phyloP scores from a whole-genome alignment of 1,139 yeast genomes.

The Yamadazyma atlantica region DNA sequence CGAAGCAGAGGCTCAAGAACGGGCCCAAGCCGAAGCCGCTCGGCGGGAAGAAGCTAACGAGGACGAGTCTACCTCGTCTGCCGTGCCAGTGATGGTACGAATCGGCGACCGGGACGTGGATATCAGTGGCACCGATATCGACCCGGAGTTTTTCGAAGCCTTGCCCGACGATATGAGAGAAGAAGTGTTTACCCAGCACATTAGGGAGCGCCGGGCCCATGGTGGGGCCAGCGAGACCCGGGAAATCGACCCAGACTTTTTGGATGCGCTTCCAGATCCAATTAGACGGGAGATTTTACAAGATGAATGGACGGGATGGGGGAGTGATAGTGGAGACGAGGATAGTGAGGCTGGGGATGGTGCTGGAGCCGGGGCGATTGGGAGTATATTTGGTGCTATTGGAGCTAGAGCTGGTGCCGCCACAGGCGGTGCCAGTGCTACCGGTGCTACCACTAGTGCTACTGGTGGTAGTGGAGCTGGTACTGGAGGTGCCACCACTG shows the following conservation, averaged over 20 bases:
- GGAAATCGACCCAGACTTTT: conserved; percentile 79
- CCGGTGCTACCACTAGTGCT: too few relatives aligned
- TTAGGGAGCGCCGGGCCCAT: conserved; percentile 64
- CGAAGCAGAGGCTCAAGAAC: conserved; percentile 32
- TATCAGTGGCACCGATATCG: conserved; percentile 87
- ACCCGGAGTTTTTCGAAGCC: conserved; percentile 87
- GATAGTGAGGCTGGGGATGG: too few relatives aligned
- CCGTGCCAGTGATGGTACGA: conserved; percentile 67
- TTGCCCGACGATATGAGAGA: conserved; percentile 92
- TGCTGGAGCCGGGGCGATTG: too few relatives aligned
- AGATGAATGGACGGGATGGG: conserved; percentile 58
- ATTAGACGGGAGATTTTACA: conserved; percentile 72
- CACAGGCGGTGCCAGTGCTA: too few relatives aligned
- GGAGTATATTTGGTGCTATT: too few relatives aligned
- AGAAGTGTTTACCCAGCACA: conserved; percentile 86
- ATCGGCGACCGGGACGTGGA: conserved; percentile 83
- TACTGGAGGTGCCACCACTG: too few relatives aligned
- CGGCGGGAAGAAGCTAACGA: too few relatives aligned
- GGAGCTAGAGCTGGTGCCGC: conserved; percentile 5
- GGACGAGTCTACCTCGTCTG: too few relatives aligned
- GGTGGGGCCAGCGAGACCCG: conserved; percentile 48
- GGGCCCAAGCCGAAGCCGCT: conserved; percentile 19
- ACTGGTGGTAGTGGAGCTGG: too few relatives aligned
- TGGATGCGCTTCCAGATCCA: conserved; percentile 76
- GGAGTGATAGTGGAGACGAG: conserved; percentile 24